Evolutionary conservation across 2,329 filamentous ascomycete genomes (phyloP).

Genomic region (Scedosporium apiospermum): DNA sequence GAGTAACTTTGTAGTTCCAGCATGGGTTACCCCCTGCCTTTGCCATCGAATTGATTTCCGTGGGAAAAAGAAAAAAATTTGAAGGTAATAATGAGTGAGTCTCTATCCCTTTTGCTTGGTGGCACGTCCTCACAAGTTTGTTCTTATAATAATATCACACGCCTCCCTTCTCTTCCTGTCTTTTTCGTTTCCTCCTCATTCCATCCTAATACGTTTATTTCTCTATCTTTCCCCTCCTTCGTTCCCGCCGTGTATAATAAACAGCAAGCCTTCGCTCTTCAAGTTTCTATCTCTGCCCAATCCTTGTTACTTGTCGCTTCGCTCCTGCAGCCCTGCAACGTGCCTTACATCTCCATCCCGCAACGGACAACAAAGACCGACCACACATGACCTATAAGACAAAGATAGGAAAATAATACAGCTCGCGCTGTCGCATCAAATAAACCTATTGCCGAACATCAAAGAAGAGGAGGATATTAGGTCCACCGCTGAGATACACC

Average conservation of each 20-base stretch:
- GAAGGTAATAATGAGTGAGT: not conserved
- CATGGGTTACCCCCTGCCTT: not conserved
- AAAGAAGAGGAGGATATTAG: not conserved
- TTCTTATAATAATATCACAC: constrained; percentile 16
- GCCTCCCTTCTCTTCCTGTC: constrained; percentile 12
- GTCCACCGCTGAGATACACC: not conserved
- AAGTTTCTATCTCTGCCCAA: constrained; percentile 10
- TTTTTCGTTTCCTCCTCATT: constrained; percentile 9
- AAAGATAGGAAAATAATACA: constrained; percentile 3
- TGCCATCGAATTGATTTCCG: not conserved
- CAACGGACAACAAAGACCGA: constrained; percentile 1
- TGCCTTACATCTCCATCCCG: constrained; percentile 1
- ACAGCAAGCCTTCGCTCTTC: constrained; percentile 3
- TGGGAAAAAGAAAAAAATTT: not conserved
- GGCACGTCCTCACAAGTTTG: constrained; percentile 3
- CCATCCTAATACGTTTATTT: constrained; percentile 6
- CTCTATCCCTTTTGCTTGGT: constrained; percentile 7
- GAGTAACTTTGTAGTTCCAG: not conserved
- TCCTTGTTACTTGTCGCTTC: constrained; percentile 14
- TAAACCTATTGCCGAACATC: not conserved
- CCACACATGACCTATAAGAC: not conserved
- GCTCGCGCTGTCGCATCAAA: not conserved
- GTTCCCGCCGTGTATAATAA: constrained; percentile 1
- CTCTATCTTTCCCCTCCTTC: constrained; percentile 3
- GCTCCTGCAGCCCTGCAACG: not conserved